phyloP scores from a whole-genome alignment of 1,284 basidiomycete genomes.

The Athelia psychrophila region DNA sequence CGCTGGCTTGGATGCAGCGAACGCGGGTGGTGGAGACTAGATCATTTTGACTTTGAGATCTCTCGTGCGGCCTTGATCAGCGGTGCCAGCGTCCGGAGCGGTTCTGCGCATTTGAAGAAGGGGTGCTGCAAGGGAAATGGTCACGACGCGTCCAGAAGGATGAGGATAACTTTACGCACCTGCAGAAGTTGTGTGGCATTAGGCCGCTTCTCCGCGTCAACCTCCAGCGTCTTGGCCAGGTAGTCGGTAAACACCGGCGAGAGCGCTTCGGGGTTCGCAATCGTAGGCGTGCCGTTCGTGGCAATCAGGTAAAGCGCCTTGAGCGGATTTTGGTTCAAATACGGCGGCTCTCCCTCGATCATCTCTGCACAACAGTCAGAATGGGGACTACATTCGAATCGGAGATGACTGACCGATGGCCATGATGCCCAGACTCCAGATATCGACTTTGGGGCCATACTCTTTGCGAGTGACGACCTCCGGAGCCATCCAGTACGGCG shows the following conservation, averaged over 20 bases:
- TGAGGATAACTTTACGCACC: conserved; percentile 38
- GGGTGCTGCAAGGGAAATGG: conserved; percentile 56
- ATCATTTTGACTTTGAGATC: conserved; percentile 50
- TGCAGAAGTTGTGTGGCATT: conserved; percentile 81
- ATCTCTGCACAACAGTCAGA: conserved; percentile 63
- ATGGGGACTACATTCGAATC: neutral
- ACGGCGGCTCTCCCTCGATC: conserved; percentile 99
- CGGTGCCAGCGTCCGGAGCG: conserved; percentile 82
- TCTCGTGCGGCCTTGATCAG: conserved; percentile 94
- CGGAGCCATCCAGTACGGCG: conserved; percentile 99
- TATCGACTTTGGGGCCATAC: conserved; percentile 98
- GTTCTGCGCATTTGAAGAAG: conserved; percentile 88
- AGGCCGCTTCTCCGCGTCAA: conserved; percentile 92
- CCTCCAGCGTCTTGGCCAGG: conserved; percentile 86
- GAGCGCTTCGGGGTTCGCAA: conserved; percentile 93
- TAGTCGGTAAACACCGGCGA: conserved; percentile 90
- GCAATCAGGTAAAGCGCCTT: conserved; percentile 96
- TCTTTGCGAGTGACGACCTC: conserved; percentile 98
- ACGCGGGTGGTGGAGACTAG: neutral
- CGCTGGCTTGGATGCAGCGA: neutral
- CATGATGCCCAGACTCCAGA: conserved; percentile 99
- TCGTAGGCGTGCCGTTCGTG: conserved; percentile 96
- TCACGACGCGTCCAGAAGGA: neutral
- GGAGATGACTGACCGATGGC: conserved; percentile 74
- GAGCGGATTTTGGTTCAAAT: conserved; percentile 95